Base-by-base conservation (phyloP, 257 asterid genomes). In the Apocynum venetum region DNA sequence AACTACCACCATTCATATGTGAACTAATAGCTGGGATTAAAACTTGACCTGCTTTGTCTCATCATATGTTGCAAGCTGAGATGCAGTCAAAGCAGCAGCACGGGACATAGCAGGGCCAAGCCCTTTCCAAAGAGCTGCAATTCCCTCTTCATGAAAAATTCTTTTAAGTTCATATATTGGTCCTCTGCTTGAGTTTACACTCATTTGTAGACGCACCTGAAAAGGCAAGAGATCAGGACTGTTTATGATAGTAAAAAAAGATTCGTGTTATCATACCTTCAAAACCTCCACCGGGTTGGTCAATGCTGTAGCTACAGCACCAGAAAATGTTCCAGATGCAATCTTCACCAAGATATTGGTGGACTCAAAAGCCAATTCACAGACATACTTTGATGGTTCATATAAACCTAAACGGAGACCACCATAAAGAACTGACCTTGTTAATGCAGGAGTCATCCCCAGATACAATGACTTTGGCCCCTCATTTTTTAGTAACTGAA, bases 401-500 rank as follows among this genome's bases (percentile, higher is more conserved):
- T 95, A 95, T 86, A 95, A 93, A 83, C 99, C 97, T 93, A 95
- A 89, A 87, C 99, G 98, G 85, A 95, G 99, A 89, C 99, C 99
- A 81, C 99, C 99, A 79, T 95, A 95, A 85, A 95, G 90, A 93
- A 95, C 96, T 95, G 99, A 95, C 99, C 99, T 95, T 80, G 81
- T 93, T 88, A 95, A 81, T 74, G 98, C 92, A 78, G 99, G 98
- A 60, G 93, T 84, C 82, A 93, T 77, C 81, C 99, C 99, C 83
- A 89, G 82, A 84, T 95, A 95, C 90, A 95, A 89, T 83, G 96
- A 90, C 84, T 87, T 86, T 19, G 84, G 77, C 57, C 99, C 99
- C 87, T 95, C 98, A 67, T 70, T 83, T 86, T 89, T 89, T 61
- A 89, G 92, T 64, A 90, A 80, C 74, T 87, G 96, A 89, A 88